Base-by-base conservation (phyloP, 2,329 filamentous ascomycete genomes). In the Paecilomyces niveus region DNA sequence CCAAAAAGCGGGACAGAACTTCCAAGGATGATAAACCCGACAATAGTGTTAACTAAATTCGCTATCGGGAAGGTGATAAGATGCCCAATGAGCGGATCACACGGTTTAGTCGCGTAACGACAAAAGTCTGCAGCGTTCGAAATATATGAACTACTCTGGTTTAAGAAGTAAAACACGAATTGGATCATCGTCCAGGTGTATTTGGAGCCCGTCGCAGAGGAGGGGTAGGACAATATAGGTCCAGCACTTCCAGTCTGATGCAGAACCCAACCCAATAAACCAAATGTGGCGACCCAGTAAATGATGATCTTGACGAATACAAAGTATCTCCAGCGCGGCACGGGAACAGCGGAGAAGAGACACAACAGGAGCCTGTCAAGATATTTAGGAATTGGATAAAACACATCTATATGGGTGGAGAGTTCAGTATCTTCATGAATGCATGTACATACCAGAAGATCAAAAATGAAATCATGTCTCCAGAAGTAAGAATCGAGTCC, bases 41-140 rank as follows among this genome's bases (percentile, higher is more conserved):
- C 62, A 10, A 78, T 59, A 0, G 70, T 64, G 13, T 77, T 70
- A 5, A 77, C 53, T 4, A 76, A 59, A 59, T 74, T 76, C 1
- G 75, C 67, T 0, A 78, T 13, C 0, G 76, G 77, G 56, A 77
- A 78, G 21, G 76, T 73, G 21, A 78, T 39, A 2, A 78, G 8
- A 55, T 80, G 75, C 1, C 74, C 76, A 3, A 72, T 31, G 18
- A 80, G 67, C 1, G 76, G 72, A 59, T 80, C 76, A 9, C 70
- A 73, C 1, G 75, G 73, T 50, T 70, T 72, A 0, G 56, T 63
- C 0, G 77, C 73, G 61, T 80, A 80, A 15, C 78, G 68, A 59
- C 78, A 76, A 52, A 79, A 74, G 62, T 80, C 76, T 0, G 76
- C 71, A 3, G 75, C 75, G 60, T 76, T 77, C 45, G 67, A 72